Base-by-base conservation (phyloP, 2,329 filamentous ascomycete species). In the Cladophialophora immunda region DNA sequence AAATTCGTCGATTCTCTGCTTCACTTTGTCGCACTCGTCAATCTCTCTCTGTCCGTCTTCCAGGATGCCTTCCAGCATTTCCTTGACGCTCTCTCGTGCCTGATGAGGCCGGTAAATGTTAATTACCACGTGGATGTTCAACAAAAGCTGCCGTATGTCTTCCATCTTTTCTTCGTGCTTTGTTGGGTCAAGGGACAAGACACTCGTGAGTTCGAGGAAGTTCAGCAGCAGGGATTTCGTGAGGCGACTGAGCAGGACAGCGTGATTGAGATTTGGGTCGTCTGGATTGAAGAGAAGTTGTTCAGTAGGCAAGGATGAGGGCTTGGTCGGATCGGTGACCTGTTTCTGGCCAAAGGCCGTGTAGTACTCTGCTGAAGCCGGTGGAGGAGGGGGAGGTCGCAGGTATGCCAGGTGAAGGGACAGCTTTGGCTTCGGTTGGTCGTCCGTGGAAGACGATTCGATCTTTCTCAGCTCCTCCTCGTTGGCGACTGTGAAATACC, bases 31-130 rank as follows among this genome's bases (percentile, higher is more conserved):
- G 68, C 95, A 91, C 79, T 90, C 91, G 71, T 90, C 88, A 60
- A 93, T 93, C 79, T 97, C 93, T 62, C 86, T 86, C 71, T 86
- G 87, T 63, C 90, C 90, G 72, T 83, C 85, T 72, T 92, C 89
- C 32, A 97, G 81, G 74, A 94, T 91, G 71, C 91, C 90, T 79
- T 97, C 92, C 91, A 97, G 93, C 82, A 94, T 87, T 71, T 90
- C 81, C 34, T 97, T 97, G 65, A 97, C 83, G 30, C 90, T 93
- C 81, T 97, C 94, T 53, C 94, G 83, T 27, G 94, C 93, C 80
- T 98, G 94, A 77, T 97, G 94, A 9, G 94, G 94, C 34, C 94
- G 87, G 80, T 97, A 98, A 78, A 97, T 90, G 78, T 99, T 99
- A 71, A 98, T 88, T 62, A 97, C 85, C 75, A 96, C 92, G 79